Percentiles rank a stretch among this genome's conserved stretches.
These are phyloP conservation scores for Venturia carpophila DNA, from an alignment of 2,329 filamentous ascomycete genomes.

Conservation along the genomic window DNA sequence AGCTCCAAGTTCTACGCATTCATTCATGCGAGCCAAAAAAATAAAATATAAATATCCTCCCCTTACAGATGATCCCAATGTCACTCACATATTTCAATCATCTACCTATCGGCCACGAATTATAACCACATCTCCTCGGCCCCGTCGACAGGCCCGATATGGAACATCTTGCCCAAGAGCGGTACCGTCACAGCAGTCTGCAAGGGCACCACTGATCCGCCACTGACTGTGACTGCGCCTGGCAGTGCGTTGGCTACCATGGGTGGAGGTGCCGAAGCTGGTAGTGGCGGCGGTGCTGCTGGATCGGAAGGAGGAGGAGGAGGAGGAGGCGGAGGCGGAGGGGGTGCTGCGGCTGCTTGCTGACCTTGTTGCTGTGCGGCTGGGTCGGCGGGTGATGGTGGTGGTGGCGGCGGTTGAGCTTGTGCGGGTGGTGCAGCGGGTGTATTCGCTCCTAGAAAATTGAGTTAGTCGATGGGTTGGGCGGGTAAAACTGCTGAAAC, in stretches of 20 bases:
- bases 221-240: slow-evolving; percentile 12
- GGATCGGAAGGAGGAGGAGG: not conserved
- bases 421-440: not conserved
- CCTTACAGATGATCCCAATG: not conserved
- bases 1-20: not conserved
- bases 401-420: not conserved
- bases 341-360: not conserved
- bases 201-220: slow-evolving; percentile 12
- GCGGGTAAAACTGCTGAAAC: not conserved
- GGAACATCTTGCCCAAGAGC: slow-evolving; percentile 14
- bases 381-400: not conserved
- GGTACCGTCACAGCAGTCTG: slow-evolving; percentile 18
- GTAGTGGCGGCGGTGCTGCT: not conserved
- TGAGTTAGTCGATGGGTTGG: not conserved
- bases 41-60: not conserved
- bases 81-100: not conserved
- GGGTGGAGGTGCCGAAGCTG: not conserved
- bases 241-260: not conserved
- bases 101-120: not conserved
- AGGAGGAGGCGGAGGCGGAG: too few species aligned
- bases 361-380: not conserved
- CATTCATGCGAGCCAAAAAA: not conserved
- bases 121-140: slow-evolving; percentile 10
- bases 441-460: not conserved
- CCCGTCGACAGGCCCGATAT: slow-evolving; percentile 15